Conservation (phyloP, 2,329 filamentous ascomycete species). For the Trichoderma breve region DNA sequence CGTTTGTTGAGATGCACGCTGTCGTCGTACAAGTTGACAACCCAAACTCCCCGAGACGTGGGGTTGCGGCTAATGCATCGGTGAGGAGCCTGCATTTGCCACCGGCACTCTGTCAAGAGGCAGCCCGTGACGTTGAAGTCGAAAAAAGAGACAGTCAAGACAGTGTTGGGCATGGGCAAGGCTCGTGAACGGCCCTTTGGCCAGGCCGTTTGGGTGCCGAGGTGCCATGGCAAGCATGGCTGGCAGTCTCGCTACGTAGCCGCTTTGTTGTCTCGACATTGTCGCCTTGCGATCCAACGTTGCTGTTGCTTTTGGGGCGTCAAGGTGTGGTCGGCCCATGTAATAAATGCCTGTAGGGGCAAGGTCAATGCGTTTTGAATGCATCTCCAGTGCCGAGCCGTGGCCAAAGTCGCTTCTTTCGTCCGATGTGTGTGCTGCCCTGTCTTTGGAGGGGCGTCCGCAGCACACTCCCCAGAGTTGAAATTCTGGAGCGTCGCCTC, state of each 20-base stretch:
- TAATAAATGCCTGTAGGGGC: not conserved
- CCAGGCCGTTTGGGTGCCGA: not conserved
- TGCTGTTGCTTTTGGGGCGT: not conserved
- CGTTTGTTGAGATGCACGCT: conserved; percentile 6
- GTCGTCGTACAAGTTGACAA: not conserved
- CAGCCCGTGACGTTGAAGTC: conserved; percentile 9
- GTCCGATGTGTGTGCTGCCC: not conserved
- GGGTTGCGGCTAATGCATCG: conserved; percentile 4
- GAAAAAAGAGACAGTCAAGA: not conserved
- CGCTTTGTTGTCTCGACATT: conserved; percentile 1
- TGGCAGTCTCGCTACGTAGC: conserved; percentile 10
- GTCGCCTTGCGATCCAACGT: not conserved
- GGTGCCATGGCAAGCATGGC: not conserved
- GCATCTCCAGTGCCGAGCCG: not conserved
- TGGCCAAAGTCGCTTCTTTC: not conserved
- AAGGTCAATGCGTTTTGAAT: not conserved
- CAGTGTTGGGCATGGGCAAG: not conserved
- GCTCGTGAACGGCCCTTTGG: not conserved
- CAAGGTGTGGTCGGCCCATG: not conserved
- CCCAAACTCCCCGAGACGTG: not conserved
- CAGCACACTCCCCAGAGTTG: not conserved
- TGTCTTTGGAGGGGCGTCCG: not conserved
- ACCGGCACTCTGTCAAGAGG: conserved; percentile 2
- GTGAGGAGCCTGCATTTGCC: conserved; percentile 17
- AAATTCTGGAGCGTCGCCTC: not conserved